Evolutionary conservation across 208 protist species (phyloP).

Genomic region (Crithidia acanthocephali): DNA sequence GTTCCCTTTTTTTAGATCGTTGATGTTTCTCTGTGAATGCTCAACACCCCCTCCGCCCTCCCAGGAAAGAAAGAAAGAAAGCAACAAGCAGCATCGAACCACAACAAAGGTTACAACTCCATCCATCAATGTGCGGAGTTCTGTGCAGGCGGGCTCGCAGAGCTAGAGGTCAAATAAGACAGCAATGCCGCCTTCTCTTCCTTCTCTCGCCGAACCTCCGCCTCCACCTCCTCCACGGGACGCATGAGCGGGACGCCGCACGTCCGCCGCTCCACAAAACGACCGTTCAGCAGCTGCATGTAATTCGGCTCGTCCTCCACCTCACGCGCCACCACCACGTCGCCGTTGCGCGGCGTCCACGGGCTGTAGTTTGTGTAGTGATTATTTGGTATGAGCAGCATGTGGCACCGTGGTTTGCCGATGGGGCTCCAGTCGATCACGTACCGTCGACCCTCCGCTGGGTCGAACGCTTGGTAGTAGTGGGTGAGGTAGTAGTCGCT

Average conservation of each 20-base stretch:
- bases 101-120: too few species aligned
- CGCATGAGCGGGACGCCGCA: constrained; percentile 73
- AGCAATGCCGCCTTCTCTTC: constrained; percentile 20
- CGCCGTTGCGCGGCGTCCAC: constrained; percentile 86
- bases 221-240: constrained; percentile 57
- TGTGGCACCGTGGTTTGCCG: constrained; percentile 63
- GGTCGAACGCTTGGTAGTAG: constrained; percentile 81
- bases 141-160: not conserved
- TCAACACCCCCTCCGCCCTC: too few species aligned
- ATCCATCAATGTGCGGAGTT: not conserved
- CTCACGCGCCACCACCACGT: constrained; percentile 77
- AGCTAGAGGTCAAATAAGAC: not conserved
- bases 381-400: constrained; percentile 81
- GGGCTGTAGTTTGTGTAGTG: constrained; percentile 86
- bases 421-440: constrained; percentile 85
- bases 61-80: too few species aligned
- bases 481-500: constrained; percentile 89
- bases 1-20: too few species aligned
- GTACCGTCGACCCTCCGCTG: constrained; percentile 56
- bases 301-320: constrained; percentile 71
- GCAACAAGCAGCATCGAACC: too few species aligned
- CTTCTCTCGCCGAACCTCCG: constrained; percentile 17
- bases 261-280: constrained; percentile 83
- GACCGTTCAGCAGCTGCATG: constrained; percentile 81
- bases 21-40: too few species aligned